These are phyloP conservation scores for Neurospora sp. DNA, from an alignment of 495 filamentous ascomycete genomes.

Conservation along the genomic window DNA sequence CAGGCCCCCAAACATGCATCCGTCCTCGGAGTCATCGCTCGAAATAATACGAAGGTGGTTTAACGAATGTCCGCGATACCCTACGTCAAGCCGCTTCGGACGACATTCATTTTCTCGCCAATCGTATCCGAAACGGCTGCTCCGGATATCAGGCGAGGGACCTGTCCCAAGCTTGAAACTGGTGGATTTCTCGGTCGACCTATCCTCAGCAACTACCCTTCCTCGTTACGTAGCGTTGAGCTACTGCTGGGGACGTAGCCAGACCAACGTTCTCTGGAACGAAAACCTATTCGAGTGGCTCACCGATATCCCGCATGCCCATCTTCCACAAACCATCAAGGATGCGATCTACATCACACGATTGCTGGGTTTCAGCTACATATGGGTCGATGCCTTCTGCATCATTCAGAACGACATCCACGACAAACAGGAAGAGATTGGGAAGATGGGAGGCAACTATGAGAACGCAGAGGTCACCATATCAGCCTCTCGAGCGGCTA, in stretches of 20 bases:
- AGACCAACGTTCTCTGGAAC: neutral
- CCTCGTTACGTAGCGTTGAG: neutral
- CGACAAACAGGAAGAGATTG: neutral
- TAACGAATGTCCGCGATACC: neutral
- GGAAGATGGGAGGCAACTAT: neutral
- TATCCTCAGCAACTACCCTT: neutral
- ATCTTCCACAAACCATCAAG: neutral
- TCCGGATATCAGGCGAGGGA: neutral
- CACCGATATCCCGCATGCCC: neutral
- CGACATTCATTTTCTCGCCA: neutral
- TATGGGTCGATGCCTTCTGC: slow-evolving; percentile 3
- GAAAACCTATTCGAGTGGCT: neutral
- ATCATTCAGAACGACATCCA: neutral
- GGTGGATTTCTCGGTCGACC: neutral
- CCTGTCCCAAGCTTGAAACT: neutral
- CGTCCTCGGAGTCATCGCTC: neutral
- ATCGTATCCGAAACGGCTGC: neutral
- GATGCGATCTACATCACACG: neutral
- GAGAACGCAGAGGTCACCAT: neutral
- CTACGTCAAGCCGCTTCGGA: neutral
- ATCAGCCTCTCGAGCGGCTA: neutral
- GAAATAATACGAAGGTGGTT: neutral
- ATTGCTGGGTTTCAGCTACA: neutral
- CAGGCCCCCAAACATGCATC: neutral
- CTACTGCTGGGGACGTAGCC: neutral